Conservation (phyloP, 2,329 filamentous ascomycete genomes). For the Onygenales sp. region DNA sequence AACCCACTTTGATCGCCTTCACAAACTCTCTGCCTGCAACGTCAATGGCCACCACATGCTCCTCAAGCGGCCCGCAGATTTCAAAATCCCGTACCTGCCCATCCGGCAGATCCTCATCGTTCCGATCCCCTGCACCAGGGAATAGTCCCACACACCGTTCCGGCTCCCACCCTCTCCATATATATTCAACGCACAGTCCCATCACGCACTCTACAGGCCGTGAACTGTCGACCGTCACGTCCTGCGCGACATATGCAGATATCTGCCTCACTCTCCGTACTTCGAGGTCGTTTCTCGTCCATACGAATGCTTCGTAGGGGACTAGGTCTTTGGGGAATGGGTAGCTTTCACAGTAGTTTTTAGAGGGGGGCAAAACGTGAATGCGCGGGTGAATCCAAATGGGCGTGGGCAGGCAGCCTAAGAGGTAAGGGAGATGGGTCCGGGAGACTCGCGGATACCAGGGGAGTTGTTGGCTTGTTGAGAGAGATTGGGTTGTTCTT, state of each 20-base stretch:
- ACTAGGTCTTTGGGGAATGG: slow-evolving; percentile 1
- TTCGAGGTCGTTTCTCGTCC: not conserved
- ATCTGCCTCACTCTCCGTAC: not conserved
- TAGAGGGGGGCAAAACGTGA: not conserved
- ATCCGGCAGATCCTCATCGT: not conserved
- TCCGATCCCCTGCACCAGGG: not conserved
- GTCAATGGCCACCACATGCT: not conserved
- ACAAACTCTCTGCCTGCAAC: not conserved
- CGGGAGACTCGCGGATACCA: no score
- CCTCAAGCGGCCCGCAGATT: not conserved
- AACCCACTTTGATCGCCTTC: slow-evolving; percentile 1
- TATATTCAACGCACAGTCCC: not conserved
- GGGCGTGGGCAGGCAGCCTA: no score
- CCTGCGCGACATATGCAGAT: not conserved
- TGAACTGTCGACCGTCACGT: not conserved
- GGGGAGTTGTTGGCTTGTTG: no score
- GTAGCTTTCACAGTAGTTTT: not conserved
- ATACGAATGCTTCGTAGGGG: not conserved
- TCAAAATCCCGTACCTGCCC: not conserved
- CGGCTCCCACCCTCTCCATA: not conserved
- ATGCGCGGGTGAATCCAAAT: not conserved
- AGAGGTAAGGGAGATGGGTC: no score
- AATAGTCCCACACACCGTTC: not conserved
- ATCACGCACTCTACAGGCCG: not conserved
- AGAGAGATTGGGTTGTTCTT: no score